Conservation (phyloP, 2,329 filamentous ascomycete genomes). For the Dothidotthia symphoricarpi region DNA sequence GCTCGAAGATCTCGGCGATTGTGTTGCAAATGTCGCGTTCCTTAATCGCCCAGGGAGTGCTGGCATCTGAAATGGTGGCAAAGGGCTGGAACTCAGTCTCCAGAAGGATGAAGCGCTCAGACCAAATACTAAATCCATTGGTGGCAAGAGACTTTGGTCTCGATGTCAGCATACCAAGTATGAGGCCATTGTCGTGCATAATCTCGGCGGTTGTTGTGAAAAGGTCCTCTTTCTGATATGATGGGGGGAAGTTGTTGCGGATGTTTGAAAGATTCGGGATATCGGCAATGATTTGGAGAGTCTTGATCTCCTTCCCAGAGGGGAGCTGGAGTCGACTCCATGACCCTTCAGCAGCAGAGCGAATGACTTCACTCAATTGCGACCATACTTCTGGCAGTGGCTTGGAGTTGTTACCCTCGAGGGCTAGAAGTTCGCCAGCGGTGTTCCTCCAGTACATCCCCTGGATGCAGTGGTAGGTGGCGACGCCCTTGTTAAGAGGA, state of each 20-base stretch:
- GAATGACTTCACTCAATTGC: slow-evolving; percentile 18
- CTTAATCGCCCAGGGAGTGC: slow-evolving; percentile 19
- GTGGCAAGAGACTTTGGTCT: slow-evolving; percentile 22
- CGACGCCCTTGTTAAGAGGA: slow-evolving; percentile 30
- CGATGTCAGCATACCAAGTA: slow-evolving; percentile 24
- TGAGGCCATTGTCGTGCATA: slow-evolving; percentile 20
- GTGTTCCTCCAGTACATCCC: slow-evolving; percentile 30
- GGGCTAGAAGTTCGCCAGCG: slow-evolving; percentile 22
- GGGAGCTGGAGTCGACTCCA: slow-evolving; percentile 21
- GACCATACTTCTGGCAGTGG: slow-evolving; percentile 20
- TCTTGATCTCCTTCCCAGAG: slow-evolving; percentile 26
- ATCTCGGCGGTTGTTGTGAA: slow-evolving; percentile 22
- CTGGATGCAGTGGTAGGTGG: slow-evolving; percentile 30
- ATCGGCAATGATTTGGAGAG: slow-evolving; percentile 14
- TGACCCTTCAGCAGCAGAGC: slow-evolving; percentile 9
- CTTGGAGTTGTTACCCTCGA: slow-evolving; percentile 26
- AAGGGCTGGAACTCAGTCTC: slow-evolving; percentile 30
- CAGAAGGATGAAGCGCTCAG: slow-evolving; percentile 30
- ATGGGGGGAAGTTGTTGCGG: slow-evolving; percentile 25
- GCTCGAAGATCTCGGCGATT: slow-evolving; percentile 30
- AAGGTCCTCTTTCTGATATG: slow-evolving; percentile 20
- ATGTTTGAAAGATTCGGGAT: slow-evolving; percentile 20
- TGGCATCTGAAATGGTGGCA: slow-evolving; percentile 14
- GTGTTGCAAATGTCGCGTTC: slow-evolving; percentile 17
- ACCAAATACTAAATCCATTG: slow-evolving; percentile 28